Conservation (phyloP, 768 basidiomycete genomes). For the Phaeotremella fagi region DNA sequence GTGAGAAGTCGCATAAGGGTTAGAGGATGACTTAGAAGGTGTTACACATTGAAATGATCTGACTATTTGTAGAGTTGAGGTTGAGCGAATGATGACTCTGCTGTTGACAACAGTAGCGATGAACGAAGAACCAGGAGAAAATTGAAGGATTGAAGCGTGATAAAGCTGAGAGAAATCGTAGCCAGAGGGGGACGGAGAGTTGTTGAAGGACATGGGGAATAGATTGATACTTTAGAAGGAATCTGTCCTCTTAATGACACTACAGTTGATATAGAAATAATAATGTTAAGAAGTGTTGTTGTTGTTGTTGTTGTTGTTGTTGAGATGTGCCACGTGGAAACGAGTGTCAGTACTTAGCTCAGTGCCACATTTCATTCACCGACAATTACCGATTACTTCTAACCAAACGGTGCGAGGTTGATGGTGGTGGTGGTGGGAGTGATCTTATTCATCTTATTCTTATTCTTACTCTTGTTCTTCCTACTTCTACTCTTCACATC, state of each 20-base stretch:
- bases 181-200: constrained; percentile 1
- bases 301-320: not conserved
- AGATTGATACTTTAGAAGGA: too few relatives aligned
- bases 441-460: too few relatives aligned
- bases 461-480: too few relatives aligned
- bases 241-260: too few relatives aligned
- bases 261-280: too few relatives aligned
- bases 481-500: constrained; percentile 1
- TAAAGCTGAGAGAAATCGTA: constrained; percentile 43
- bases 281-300: too few relatives aligned
- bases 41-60: constrained; percentile 64
- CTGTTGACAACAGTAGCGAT: constrained; percentile 74
- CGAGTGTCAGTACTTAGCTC: not conserved
- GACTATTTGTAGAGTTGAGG: constrained; percentile 76
- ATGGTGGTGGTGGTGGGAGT: too few relatives aligned
- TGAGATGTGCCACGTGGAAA: not conserved
- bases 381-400: too few relatives aligned
- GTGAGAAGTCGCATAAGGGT: not conserved
- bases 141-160: constrained; percentile 48
- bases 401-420: not conserved
- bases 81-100: constrained; percentile 73
- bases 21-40: not conserved
- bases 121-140: constrained; percentile 83
- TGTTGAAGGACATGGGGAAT: too few relatives aligned
- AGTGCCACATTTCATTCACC: too few relatives aligned